Evolutionary conservation across 2,329 filamentous ascomycete genomes (phyloP).

Genomic region (Aspergillus fischeri): DNA sequence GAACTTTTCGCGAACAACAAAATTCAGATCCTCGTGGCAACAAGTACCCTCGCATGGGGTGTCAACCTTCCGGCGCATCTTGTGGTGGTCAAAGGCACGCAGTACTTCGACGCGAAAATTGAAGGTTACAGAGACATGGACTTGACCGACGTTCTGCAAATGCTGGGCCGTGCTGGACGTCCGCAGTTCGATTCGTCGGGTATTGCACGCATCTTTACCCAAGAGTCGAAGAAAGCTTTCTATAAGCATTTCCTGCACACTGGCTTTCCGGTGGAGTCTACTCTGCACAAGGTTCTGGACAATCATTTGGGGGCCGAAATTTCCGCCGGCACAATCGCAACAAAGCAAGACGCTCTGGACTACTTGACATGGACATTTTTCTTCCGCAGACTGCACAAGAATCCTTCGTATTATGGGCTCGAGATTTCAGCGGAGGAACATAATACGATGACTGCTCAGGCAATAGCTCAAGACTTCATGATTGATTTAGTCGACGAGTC

Average conservation of each 20-base stretch:
- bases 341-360: constrained; percentile 94
- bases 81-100: constrained; percentile 95
- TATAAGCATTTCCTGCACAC: constrained; percentile 99
- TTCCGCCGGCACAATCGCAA: constrained; percentile 84
- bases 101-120: constrained; percentile 96
- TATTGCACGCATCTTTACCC: constrained; percentile 94
- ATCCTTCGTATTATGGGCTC: constrained; percentile 94
- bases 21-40: constrained; percentile 93
- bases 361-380: constrained; percentile 99
- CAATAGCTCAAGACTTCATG: constrained; percentile 91
- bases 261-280: constrained; percentile 95
- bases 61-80: constrained; percentile 96
- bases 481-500: constrained; percentile 86
- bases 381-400: constrained; percentile 95
- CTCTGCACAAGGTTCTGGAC: constrained; percentile 90
- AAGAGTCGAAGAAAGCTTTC: constrained; percentile 96
- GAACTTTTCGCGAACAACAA: constrained; percentile 97
- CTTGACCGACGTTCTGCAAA: constrained; percentile 93
- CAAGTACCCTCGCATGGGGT: constrained; percentile 95
- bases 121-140: constrained; percentile 99
- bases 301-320: constrained; percentile 96
- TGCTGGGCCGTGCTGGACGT: constrained; percentile 91
- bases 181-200: constrained; percentile 96
- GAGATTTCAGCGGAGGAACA: constrained; percentile 91
- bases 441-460: constrained; percentile 78